Conservation (phyloP, 176 grass and related monocot genomes). For the Thinopyrum elongatum region DNA sequence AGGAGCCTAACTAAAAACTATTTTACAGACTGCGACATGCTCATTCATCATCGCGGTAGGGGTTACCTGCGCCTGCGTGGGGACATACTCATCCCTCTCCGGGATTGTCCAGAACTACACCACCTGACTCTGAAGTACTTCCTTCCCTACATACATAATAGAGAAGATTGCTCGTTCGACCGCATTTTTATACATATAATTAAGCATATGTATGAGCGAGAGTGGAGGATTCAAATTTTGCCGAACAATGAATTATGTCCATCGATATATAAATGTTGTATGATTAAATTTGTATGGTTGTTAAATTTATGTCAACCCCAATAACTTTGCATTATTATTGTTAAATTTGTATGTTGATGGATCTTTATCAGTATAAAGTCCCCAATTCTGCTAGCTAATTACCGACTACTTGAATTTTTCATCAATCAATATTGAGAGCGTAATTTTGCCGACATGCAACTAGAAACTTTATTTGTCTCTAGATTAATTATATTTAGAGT, state of each 20-base stretch:
- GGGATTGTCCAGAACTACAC: conserved; percentile 50
- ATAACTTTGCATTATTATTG: not conserved
- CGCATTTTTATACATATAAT: no score
- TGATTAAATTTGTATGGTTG: not conserved
- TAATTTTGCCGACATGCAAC: no score
- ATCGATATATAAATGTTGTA: no score
- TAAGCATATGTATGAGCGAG: no score
- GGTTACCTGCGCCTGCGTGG: conserved; percentile 42
- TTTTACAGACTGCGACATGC: conserved; percentile 39
- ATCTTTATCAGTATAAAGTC: not conserved
- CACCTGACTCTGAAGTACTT: not conserved
- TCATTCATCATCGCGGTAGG: conserved; percentile 51
- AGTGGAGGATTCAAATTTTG: no score
- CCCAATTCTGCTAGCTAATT: no score
- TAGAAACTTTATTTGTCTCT: no score
- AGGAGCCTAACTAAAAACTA: not conserved
- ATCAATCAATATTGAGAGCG: not conserved
- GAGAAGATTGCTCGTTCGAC: no score
- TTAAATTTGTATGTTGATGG: not conserved
- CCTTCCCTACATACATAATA: not conserved
- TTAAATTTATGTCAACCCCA: no score
- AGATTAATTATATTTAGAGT: no score
- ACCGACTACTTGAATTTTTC: no score
- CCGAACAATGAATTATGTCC: no score
- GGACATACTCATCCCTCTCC: conserved; percentile 55